phyloP scores from a whole-genome alignment of 1,284 basidiomycete genomes.

The Cutaneotrichosporon sp. region DNA sequence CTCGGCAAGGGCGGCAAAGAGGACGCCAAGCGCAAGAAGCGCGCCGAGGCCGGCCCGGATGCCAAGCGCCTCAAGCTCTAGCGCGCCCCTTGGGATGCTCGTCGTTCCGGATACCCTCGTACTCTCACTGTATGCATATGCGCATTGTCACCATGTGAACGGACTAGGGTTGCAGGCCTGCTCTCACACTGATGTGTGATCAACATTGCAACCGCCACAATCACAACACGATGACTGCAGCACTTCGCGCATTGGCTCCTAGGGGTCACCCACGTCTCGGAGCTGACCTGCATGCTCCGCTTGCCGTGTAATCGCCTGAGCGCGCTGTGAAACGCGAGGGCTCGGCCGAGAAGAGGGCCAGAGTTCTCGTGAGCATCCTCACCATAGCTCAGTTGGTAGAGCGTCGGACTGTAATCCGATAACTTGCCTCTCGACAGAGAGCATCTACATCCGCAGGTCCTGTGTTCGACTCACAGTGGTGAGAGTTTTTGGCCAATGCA shows the following conservation, averaged over 20 bases:
- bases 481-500: neutral
- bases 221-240: too few species aligned
- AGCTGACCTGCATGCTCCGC: too few species aligned
- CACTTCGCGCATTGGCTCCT: too few species aligned
- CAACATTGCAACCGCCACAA: too few species aligned
- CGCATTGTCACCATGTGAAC: neutral
- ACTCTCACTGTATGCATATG: conserved; percentile 7
- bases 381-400: conserved; percentile 2
- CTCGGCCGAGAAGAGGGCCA: too few species aligned
- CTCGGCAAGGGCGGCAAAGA: conserved; percentile 68
- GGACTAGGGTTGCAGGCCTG: too few species aligned
- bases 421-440: neutral
- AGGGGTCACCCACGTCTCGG: too few species aligned
- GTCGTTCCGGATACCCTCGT: neutral
- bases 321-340: too few species aligned
- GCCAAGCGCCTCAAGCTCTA: conserved; percentile 48
- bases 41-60: conserved; percentile 33
- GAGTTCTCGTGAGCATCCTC: neutral
- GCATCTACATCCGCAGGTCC: neutral
- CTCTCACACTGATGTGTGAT: too few species aligned
- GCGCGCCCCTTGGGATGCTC: neutral
- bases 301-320: too few species aligned
- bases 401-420: neutral
- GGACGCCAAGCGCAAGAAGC: conserved; percentile 43
- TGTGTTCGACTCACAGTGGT: conserved; percentile 5